These are phyloP conservation scores for Skeletonema costatum DNA, from an alignment of 108 stramenopile species.

Conservation along the genomic window DNA sequence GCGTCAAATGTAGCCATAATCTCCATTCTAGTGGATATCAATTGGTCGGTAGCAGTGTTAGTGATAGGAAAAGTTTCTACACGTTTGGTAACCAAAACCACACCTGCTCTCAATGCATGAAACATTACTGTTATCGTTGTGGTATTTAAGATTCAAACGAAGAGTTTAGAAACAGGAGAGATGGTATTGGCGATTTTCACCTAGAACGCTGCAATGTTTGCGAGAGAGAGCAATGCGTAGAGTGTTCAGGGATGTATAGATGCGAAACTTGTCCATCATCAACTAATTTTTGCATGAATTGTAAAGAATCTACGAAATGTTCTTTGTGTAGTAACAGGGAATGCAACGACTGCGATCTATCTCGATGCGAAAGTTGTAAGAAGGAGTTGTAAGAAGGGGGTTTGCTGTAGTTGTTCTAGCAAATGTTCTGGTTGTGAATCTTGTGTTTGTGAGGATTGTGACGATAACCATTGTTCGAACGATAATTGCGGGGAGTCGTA, in stretches of 20 bases:
- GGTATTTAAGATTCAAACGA: no score
- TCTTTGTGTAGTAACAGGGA: neutral
- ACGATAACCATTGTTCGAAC: neutral
- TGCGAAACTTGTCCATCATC: neutral
- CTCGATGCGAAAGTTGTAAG: neutral
- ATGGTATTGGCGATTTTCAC: neutral
- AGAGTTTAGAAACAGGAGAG: no score
- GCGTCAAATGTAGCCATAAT: neutral
- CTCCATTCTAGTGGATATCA: neutral
- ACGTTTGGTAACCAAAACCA: neutral
- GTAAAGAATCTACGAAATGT: neutral
- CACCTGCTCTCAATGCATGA: constrained; percentile 8
- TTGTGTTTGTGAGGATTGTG: neutral
- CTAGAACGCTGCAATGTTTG: neutral
- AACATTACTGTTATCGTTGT: neutral
- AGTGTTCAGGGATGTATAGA: neutral
- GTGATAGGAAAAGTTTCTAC: neutral
- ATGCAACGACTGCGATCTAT: neutral
- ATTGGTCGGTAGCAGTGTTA: neutral
- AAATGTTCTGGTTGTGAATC: neutral
- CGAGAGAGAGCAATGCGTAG: neutral
- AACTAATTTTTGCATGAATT: neutral
- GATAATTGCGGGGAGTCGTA: no score
- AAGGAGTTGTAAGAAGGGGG: neutral
- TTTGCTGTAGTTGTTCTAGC: neutral